Conservation (phyloP, 345 rosid genomes). For the Stellera chamaejasme region DNA sequence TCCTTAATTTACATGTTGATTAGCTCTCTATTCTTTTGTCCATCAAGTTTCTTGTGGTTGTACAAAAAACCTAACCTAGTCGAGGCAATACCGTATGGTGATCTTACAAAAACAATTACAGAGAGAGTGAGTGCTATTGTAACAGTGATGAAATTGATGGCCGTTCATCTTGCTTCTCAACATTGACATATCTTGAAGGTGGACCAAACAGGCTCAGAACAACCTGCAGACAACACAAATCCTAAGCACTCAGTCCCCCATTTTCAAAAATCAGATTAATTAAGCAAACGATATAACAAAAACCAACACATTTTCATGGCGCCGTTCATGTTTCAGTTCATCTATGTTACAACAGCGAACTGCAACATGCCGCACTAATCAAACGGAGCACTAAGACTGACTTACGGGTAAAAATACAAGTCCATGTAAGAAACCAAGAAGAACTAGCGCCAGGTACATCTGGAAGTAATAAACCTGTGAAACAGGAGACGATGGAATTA, state of each 20-base stretch:
- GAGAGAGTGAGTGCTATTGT: neutral
- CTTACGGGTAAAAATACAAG: conserved; percentile 92
- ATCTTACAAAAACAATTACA: conserved; percentile 6
- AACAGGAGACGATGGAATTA: neutral
- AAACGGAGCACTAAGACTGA: neutral
- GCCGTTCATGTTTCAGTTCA: neutral
- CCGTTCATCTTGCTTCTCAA: conserved; percentile 58
- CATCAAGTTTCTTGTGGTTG: neutral
- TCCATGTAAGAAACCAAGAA: conserved; percentile 93
- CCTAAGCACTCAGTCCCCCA: neutral
- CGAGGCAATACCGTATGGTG: conserved; percentile 4
- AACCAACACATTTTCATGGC: too few species aligned
- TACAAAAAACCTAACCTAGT: conserved; percentile 12
- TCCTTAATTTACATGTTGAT: conserved; percentile 19
- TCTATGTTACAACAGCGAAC: neutral
- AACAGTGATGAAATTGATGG: conserved; percentile 54
- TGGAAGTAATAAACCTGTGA: conserved; percentile 90
- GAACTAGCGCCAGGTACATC: conserved; percentile 93
- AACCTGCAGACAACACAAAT: conserved; percentile 45
- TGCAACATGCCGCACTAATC: neutral
- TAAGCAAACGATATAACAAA: too few species aligned
- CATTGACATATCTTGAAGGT: conserved; percentile 55
- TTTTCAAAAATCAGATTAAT: too few species aligned
- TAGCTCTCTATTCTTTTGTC: neutral
- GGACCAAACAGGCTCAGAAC: conserved; percentile 92